A percentile compares a stretch with the other conserved stretches of the same genome.
Conservation (phyloP, 2,329 filamentous ascomycete species). For the Kalaharituber pfeilii region DNA sequence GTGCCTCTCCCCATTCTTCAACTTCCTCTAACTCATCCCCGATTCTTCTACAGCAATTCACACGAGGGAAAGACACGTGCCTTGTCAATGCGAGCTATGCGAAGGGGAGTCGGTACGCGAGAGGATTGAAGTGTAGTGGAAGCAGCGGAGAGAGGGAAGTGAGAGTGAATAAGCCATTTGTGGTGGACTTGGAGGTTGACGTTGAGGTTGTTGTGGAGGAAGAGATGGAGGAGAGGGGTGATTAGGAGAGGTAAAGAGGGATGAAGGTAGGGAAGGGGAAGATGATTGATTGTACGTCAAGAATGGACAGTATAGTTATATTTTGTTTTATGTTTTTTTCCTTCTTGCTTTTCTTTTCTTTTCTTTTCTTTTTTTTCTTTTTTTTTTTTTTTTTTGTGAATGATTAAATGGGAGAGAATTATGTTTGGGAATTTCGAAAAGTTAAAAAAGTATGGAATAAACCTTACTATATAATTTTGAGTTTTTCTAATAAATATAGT, state of each 20-base stretch:
- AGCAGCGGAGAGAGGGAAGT: slow-evolving; percentile 2
- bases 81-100: not conserved
- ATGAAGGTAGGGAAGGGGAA: not conserved
- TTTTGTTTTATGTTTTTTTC: no score
- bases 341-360: no score
- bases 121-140: not conserved
- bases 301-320: no score
- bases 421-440: no score
- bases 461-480: no score
- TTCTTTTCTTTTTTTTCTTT: no score
- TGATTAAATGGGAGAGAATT: no score
- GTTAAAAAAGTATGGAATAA: no score
- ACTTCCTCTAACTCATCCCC: no score
- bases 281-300: slow-evolving; percentile 2
- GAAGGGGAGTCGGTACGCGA: not conserved
- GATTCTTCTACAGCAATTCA: no score
- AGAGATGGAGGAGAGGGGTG: not conserved
- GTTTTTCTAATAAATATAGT: no score
- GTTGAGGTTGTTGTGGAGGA: slow-evolving; percentile 2
- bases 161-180: not conserved
- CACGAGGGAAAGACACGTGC: not conserved
- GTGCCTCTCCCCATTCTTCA: not conserved
- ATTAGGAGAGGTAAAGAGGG: slow-evolving; percentile 8
- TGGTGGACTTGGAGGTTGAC: slow-evolving; percentile 8
- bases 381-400: no score